Evolutionary conservation across 371 early-diverging fungal species (phyloP), one percentile per base, ranked within the genome.

Genomic region (Mucor piriformis): DNA sequence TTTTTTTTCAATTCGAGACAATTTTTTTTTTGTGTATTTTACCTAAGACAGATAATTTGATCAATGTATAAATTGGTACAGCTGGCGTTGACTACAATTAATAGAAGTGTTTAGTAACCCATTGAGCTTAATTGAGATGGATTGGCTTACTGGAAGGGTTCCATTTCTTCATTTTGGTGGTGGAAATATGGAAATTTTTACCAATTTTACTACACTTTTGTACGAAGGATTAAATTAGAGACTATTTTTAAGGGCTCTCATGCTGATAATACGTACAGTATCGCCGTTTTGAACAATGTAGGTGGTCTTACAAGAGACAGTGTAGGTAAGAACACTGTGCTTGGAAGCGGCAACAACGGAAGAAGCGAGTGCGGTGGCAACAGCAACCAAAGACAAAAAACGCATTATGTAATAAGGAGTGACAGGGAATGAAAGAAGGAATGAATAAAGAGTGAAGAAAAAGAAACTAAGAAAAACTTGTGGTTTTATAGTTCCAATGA

Each of bases 41-140:
- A 65, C 66, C 66, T 65, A 35, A 66, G 34, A 66, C 66, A 66
- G 38, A 66, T 51, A 16, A 60, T 33, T 43, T 66, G 66, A 34
- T 60, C 66, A 21, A 66, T 66, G 34, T 66, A 66, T 8, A 66
- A 53, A 27, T 66, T 66, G 33, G 66, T 61, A 59, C 77, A 76
- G 18, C 52, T 25, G 20, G 61, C 24, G 46, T 66, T 61, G 24
- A 66, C 61, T 65, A 51, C 13, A 44, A 54, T n/a, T n/a, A 1
- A 29, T 29, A 54, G 50, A 43, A 54, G 37, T 13, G 11, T 3
- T 27, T 33, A 25, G 20, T 23, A 20, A 48, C 10, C 4, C 15
- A 54, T 34, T 32, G 6, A 33, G 18, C 23, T 6, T 2, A 8
- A 16, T 23, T 1, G 6, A 21, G 1, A 35, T 4, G 1, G 12